Evolutionary conservation across 2,329 filamentous ascomycete genomes (phyloP).

Genomic region (Aspergillus candidus): DNA sequence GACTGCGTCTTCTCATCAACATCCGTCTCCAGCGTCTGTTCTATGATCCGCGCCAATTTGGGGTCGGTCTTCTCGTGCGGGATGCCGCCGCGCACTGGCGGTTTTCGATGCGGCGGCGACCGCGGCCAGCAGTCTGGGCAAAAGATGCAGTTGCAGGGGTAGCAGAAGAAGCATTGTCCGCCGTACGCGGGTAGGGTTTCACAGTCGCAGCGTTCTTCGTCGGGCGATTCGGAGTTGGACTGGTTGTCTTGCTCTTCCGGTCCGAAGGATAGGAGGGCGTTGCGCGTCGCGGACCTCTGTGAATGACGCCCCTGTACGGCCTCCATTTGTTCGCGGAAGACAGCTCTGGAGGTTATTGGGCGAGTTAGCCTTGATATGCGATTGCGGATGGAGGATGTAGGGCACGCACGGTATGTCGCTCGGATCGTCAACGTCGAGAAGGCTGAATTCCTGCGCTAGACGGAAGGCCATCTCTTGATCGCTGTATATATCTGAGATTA

Average conservation of each 20-base stretch:
- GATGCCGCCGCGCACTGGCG: not conserved
- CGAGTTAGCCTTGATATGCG: not conserved
- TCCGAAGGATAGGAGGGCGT: not conserved
- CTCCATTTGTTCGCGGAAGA: not conserved
- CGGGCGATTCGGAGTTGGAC: not conserved
- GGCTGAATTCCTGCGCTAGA: not conserved
- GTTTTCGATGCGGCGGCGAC: not conserved
- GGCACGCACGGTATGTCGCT: not conserved
- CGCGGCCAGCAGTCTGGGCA: not conserved
- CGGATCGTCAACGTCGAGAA: not conserved
- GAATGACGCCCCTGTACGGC: too few species aligned
- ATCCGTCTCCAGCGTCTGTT: not conserved
- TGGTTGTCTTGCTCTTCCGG: not conserved
- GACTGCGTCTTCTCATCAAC: not conserved
- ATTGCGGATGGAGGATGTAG: not conserved
- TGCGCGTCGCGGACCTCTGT: not conserved
- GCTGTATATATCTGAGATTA: not conserved
- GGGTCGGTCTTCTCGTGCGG: conserved; percentile 1
- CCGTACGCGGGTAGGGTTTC: not conserved
- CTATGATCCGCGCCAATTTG: not conserved
- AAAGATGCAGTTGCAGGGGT: not conserved
- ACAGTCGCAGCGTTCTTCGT: not conserved
- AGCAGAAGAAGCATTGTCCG: not conserved
- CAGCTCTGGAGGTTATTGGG: not conserved
- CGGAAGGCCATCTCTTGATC: not conserved